Evolutionary conservation across 305 asterid species (phyloP), one percentile per base, ranked within the genome.

Genomic region (Fraxinus greggii): DNA sequence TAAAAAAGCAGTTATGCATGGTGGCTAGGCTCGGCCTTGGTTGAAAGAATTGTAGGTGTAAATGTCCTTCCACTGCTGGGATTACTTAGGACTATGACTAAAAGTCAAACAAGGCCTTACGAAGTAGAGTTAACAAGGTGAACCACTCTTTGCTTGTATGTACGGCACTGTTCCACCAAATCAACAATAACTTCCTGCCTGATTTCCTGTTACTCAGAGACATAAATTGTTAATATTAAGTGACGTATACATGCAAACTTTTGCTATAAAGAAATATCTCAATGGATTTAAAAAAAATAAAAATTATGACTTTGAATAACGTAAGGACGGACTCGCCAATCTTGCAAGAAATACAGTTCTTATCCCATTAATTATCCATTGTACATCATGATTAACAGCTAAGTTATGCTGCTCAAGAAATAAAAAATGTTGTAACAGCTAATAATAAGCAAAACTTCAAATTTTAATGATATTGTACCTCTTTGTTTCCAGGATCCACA

Each of bases 121-220:
- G 98, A 90, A 75, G 99, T 96, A 19, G 98, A 96, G 91, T 94
- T 94, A 80, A 96, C 97, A 82, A 96, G 98, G 91, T 96, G 98
- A n/a, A 96, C 98, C 76, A 96, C 98, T 89, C 98, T 90, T 88
- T 94, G 98, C 89, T 94, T 96, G 92, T 90, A 96, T 23, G 90
- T 90, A 78, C 98, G 98, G 79, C 99, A 96, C 83, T 94, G 99
- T 85, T 93, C 98, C 82, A 96, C 99, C 88, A 96, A 87, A 89
- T 94, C 99, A 84, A 93, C 98, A 88, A 96, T 91, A 81, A 96
- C 98, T 83, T 96, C 99, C 92, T 94, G 98, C 90, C 89, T 93
- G 76, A 93, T 79, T 72, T 95, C 99, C 99, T 96, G 92, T 40
- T 23, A 86, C 54, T n/a, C 75, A 84, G 56, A 36, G 67, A 29